phyloP scores from a whole-genome alignment of 2,329 filamentous ascomycete genomes.

The Alternaria longipes region DNA sequence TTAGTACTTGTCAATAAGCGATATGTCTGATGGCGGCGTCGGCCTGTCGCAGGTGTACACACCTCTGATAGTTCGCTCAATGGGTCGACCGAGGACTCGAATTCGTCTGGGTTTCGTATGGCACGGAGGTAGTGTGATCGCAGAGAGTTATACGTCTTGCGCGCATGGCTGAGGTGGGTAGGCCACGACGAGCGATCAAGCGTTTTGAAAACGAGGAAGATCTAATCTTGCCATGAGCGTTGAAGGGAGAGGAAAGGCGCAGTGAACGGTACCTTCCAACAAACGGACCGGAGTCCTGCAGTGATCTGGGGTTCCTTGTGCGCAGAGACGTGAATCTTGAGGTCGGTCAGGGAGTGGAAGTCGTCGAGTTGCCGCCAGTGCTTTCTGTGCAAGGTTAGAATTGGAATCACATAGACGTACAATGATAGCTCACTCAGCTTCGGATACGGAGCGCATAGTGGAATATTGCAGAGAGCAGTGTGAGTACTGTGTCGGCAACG shows the following conservation, averaged over 20 bases:
- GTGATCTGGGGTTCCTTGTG: slow-evolving; percentile 51
- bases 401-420: background rate
- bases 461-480: slow-evolving; percentile 13
- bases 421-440: slow-evolving; percentile 42
- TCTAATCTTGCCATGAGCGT: slow-evolving; percentile 57
- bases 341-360: slow-evolving; percentile 49
- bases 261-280: slow-evolving; percentile 77
- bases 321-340: slow-evolving; percentile 50
- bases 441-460: slow-evolving; percentile 45
- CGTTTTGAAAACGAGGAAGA: slow-evolving; percentile 80
- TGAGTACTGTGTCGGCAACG: slow-evolving; percentile 17
- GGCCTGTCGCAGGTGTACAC: slow-evolving; percentile 38
- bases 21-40: slow-evolving; percentile 30
- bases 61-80: slow-evolving; percentile 82
- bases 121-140: slow-evolving; percentile 80
- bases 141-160: slow-evolving; percentile 76
- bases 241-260: background rate
- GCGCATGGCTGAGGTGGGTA: slow-evolving; percentile 70
- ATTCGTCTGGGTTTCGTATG: slow-evolving; percentile 83
- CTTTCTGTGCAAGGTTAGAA: slow-evolving; percentile 40
- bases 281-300: slow-evolving; percentile 82
- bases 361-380: slow-evolving; percentile 49
- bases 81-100: slow-evolving; percentile 80
- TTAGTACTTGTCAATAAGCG: slow-evolving; percentile 58
- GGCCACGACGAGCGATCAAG: slow-evolving; percentile 74